phyloP scores from a whole-genome alignment of 805 yeast genomes.

The Geotrichum ghanense region DNA sequence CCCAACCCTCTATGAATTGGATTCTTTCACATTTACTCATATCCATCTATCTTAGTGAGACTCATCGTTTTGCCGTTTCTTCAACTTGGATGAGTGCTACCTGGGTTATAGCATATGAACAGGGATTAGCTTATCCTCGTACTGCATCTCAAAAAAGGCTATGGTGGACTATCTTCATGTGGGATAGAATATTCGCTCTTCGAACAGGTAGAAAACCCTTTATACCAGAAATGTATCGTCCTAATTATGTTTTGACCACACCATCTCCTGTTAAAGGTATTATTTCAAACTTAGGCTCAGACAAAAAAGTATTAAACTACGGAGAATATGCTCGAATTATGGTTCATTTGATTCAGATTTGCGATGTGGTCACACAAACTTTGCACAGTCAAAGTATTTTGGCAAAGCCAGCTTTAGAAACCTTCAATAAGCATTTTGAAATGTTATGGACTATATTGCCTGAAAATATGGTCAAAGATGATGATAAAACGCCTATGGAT shows the following conservation, averaged over 20 bases:
- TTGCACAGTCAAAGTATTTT: slow-evolving; percentile 1
- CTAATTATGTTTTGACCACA: slow-evolving; percentile 4
- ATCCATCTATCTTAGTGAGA: slow-evolving; percentile 14
- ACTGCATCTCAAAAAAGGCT: slow-evolving; percentile 9
- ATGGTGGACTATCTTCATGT: slow-evolving; percentile 18
- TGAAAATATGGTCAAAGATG: background rate
- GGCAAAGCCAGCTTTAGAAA: slow-evolving; percentile 5
- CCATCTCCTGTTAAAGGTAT: background rate
- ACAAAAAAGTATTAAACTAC: background rate
- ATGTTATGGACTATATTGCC: slow-evolving; percentile 5
- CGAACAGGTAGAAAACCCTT: slow-evolving; percentile 11
- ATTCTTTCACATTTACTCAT: slow-evolving; percentile 14
- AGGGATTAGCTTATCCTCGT: slow-evolving; percentile 9
- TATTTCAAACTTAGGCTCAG: background rate
- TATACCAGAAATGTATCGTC: slow-evolving; percentile 3
- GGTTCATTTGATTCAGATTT: slow-evolving; percentile 4
- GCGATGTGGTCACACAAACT: slow-evolving; percentile 4
- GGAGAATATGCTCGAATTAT: slow-evolving; percentile 1
- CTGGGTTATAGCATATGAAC: slow-evolving; percentile 12
- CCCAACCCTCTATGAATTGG: slow-evolving; percentile 11
- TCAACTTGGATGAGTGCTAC: slow-evolving; percentile 17
- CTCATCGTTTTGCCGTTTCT: slow-evolving; percentile 14
- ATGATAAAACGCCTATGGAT: background rate
- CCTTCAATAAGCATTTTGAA: slow-evolving; percentile 7
- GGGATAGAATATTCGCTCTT: slow-evolving; percentile 16